Percentiles rank a stretch among this genome's conserved stretches.
These are phyloP conservation scores for Zasmidium cellare DNA, from an alignment of 2,329 filamentous ascomycete species.

Conservation along the genomic window DNA sequence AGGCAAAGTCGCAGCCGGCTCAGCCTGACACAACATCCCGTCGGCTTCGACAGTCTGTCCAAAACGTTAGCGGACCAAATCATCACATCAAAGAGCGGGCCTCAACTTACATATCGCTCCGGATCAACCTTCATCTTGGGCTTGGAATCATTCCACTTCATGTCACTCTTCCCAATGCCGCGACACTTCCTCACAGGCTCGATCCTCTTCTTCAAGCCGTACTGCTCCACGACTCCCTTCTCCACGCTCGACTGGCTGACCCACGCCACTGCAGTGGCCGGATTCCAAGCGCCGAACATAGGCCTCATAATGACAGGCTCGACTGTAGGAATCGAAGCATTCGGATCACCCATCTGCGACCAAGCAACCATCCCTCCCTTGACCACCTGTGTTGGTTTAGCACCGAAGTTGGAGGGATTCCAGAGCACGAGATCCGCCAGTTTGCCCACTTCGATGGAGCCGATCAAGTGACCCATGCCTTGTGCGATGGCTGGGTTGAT, in stretches of 20 bases:
- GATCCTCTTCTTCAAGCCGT: constrained; percentile 75
- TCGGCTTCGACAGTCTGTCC: constrained; percentile 73
- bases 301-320: constrained; percentile 80
- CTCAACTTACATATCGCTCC: constrained; percentile 69
- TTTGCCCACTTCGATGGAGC: constrained; percentile 85
- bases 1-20: constrained; percentile 69
- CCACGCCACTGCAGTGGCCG: constrained; percentile 68
- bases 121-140: constrained; percentile 90
- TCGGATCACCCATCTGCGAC: constrained; percentile 70
- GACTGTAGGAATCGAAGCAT: constrained; percentile 74
- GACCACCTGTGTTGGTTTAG: constrained; percentile 77
- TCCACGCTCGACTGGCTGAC: constrained; percentile 73
- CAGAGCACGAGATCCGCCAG: constrained; percentile 86
- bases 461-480: constrained; percentile 83
- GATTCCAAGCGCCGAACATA: constrained; percentile 77
- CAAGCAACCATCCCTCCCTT: constrained; percentile 87
- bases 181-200: constrained; percentile 78
- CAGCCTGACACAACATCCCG: constrained; percentile 70
- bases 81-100: background rate
- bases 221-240: constrained; percentile 66
- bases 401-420: constrained; percentile 81
- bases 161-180: constrained; percentile 75
- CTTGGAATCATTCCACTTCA: constrained; percentile 83
- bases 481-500: constrained; percentile 91
- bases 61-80: constrained; percentile 17